Percentiles rank a stretch among this genome's conserved stretches.
These are phyloP conservation scores for Calonectria naviculata DNA, from an alignment of 2,329 filamentous ascomycete genomes.

Conservation along the genomic window DNA sequence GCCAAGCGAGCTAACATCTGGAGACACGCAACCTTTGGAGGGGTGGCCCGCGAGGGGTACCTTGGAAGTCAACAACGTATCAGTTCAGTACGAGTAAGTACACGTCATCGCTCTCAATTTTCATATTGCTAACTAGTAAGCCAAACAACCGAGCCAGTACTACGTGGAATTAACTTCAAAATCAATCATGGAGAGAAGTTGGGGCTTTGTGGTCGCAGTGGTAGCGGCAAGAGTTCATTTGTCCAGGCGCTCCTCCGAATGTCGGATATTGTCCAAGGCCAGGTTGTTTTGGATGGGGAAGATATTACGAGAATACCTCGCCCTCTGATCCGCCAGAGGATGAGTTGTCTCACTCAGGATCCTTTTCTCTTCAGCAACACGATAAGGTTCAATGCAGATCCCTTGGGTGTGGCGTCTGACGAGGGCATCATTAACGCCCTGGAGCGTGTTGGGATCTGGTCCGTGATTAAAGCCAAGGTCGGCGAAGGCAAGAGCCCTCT, in stretches of 20 bases:
- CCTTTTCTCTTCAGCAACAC: slow-evolving; percentile 61
- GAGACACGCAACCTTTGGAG: slow-evolving; percentile 11
- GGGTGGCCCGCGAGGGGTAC: slow-evolving; percentile 38
- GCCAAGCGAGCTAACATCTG: slow-evolving; percentile 33
- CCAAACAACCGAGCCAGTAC: slow-evolving; percentile 35
- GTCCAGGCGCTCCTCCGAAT: slow-evolving; percentile 60
- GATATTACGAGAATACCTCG: slow-evolving; percentile 46
- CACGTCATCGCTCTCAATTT: accelerated
- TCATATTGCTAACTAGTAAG: slow-evolving; percentile 27
- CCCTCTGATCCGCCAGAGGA: slow-evolving; percentile 39
- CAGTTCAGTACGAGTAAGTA: slow-evolving; percentile 44
- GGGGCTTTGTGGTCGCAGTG: slow-evolving; percentile 58
- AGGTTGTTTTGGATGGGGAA: slow-evolving; percentile 58
- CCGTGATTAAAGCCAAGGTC: slow-evolving; percentile 52
- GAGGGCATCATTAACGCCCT: slow-evolving; percentile 56
- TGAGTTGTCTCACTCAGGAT: slow-evolving; percentile 65
- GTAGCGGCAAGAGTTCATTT: slow-evolving; percentile 52
- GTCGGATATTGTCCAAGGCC: slow-evolving; percentile 55
- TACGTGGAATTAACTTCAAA: slow-evolving; percentile 44
- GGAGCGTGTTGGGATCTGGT: slow-evolving; percentile 58
- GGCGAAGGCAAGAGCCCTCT: slow-evolving; percentile 45
- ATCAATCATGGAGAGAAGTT: slow-evolving; percentile 50
- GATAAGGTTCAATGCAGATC: slow-evolving; percentile 63
- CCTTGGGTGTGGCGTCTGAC: slow-evolving; percentile 50
- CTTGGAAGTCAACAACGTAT: slow-evolving; percentile 36